Percentiles rank a stretch among this genome's conserved stretches.
phyloP scores from a whole-genome alignment of 1,284 basidiomycete species.

The Puccinia brachypodii region DNA sequence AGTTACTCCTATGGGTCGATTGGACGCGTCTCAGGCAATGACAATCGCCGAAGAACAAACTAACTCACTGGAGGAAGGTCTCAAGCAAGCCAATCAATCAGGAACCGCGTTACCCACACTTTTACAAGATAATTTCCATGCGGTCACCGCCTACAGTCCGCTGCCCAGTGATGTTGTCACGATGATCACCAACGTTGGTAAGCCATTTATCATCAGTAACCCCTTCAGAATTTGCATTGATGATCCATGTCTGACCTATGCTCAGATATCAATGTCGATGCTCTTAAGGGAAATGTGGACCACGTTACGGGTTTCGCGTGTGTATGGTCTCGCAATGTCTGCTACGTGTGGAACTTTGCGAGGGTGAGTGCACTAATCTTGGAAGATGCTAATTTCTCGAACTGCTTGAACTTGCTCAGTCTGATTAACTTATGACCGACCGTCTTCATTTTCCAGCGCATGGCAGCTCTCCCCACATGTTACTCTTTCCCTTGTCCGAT shows the following conservation, averaged over 20 bases:
- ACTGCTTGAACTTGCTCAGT: neutral
- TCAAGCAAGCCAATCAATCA: constrained; percentile 39
- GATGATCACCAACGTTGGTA: constrained; percentile 26
- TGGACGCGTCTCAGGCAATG: constrained; percentile 31
- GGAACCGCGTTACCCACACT: constrained; percentile 24
- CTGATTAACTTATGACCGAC: neutral
- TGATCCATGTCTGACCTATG: neutral
- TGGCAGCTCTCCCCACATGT: constrained; percentile 34
- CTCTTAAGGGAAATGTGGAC: constrained; percentile 49
- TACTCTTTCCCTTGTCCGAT: constrained; percentile 44
- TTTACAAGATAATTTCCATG: constrained; percentile 46
- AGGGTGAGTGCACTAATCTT: constrained; percentile 47
- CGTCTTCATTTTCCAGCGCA: constrained; percentile 32
- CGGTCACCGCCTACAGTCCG: constrained; percentile 35
- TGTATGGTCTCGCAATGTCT: constrained; percentile 52
- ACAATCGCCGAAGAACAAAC: constrained; percentile 42
- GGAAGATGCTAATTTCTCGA: neutral
- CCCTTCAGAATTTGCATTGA: neutral
- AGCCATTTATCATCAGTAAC: neutral
- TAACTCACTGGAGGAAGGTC: constrained; percentile 36
- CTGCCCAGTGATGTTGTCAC: constrained; percentile 42
- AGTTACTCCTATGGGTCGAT: constrained; percentile 29
- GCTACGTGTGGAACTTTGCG: constrained; percentile 55
- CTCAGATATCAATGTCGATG: constrained; percentile 41
- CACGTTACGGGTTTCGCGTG: constrained; percentile 53